Conservation (phyloP, 116 monocot genomes). For the Dioscorea cayenensis region DNA sequence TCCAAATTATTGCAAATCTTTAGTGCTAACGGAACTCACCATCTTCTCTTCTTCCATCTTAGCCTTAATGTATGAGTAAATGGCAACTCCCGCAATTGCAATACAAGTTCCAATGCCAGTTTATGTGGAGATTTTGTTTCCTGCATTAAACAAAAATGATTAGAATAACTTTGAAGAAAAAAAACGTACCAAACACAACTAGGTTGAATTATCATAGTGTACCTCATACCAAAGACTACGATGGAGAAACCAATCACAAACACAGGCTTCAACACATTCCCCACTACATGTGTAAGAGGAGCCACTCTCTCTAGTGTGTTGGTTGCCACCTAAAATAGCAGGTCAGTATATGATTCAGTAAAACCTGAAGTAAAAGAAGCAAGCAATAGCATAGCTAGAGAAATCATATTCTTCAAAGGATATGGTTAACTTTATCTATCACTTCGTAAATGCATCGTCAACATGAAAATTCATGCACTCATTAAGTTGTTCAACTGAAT, state of each 20-base stretch:
- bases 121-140: slow-evolving; percentile 88
- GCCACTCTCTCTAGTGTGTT: slow-evolving; percentile 99
- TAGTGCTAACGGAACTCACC: slow-evolving; percentile 30
- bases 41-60: slow-evolving; percentile 95
- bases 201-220: neutral
- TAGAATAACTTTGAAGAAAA: neutral
- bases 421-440: too few species aligned
- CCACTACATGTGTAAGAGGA: slow-evolving; percentile 96
- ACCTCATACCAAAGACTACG: slow-evolving; percentile 60
- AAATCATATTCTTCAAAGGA: too few species aligned
- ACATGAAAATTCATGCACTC: too few species aligned
- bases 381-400: too few species aligned
- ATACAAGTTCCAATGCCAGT: slow-evolving; percentile 89
- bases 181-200: neutral
- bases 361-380: too few species aligned
- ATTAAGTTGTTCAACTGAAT: too few species aligned
- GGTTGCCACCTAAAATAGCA: slow-evolving; percentile 61
- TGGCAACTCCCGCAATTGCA: slow-evolving; percentile 92
- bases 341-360: neutral
- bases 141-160: slow-evolving; percentile 26
- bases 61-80: too few species aligned
- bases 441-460: too few species aligned
- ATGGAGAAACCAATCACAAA: slow-evolving; percentile 99
- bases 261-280: slow-evolving; percentile 97
- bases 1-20: neutral